phyloP scores from a whole-genome alignment of 306 rosid genomes.

The Rubus parviflorus region DNA sequence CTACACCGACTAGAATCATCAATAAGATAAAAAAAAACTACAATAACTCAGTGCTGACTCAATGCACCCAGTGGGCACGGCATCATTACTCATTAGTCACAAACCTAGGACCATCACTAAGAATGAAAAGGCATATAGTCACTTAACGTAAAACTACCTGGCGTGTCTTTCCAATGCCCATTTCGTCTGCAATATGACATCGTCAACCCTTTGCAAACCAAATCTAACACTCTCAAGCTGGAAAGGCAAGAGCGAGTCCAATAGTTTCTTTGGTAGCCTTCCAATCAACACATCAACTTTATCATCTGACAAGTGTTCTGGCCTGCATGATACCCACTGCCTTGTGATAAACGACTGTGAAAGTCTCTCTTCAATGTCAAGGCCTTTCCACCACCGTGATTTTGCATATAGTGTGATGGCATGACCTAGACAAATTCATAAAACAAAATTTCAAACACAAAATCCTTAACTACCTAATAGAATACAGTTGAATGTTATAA shows the following conservation, averaged over 20 bases:
- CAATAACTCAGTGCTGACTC: not conserved
- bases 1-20: no score
- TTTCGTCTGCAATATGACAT: constrained; percentile 90
- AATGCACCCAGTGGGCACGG: not conserved
- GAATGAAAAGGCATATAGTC: constrained; percentile 4
- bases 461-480: not conserved
- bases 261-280: constrained; percentile 56
- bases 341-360: constrained; percentile 49
- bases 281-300: constrained; percentile 58
- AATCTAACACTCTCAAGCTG: constrained; percentile 78
- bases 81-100: not conserved
- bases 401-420: constrained; percentile 78
- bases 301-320: constrained; percentile 71
- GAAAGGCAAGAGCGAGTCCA: constrained; percentile 68
- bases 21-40: no score
- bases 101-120: not conserved
- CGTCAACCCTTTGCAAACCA: constrained; percentile 79
- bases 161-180: constrained; percentile 95
- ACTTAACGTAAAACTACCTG: constrained; percentile 53
- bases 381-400: constrained; percentile 56
- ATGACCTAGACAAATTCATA: constrained; percentile 43
- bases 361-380: constrained; percentile 70
- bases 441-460: not conserved
- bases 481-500: not conserved
- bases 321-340: constrained; percentile 67